A percentile compares a stretch with the other conserved stretches of the same genome.
Conservation (phyloP, 1,284 basidiomycete species). For the Xanthoconium separans region DNA sequence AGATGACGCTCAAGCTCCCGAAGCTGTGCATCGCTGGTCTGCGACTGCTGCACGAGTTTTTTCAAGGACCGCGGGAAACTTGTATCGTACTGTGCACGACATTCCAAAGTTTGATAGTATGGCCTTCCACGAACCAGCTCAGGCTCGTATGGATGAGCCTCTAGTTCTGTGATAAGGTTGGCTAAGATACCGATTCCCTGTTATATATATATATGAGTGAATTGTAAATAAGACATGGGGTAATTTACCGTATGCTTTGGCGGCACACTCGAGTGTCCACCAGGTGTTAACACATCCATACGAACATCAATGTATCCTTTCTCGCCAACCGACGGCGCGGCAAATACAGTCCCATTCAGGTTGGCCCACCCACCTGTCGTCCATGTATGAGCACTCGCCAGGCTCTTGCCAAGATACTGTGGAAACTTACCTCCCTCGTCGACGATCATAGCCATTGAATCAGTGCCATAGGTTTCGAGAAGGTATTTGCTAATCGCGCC, state of each 20-base stretch:
- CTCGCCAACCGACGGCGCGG: conserved; percentile 56
- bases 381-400: not conserved
- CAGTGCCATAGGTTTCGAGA: conserved; percentile 48
- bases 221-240: not conserved
- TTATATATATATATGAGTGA: not conserved
- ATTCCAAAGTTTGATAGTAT: conserved; percentile 27
- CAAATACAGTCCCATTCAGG: conserved; percentile 40
- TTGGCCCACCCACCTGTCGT: conserved; percentile 36
- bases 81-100: conserved; percentile 24
- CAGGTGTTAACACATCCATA: conserved; percentile 53
- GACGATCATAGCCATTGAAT: conserved; percentile 56
- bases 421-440: conserved; percentile 43
- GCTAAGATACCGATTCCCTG: conserved; percentile 59
- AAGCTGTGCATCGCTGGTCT: conserved; percentile 27
- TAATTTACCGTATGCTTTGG: conserved; percentile 51
- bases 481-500: conserved; percentile 44
- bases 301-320: conserved; percentile 64
- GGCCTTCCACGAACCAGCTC: conserved; percentile 34
- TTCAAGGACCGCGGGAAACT: conserved; percentile 31
- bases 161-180: conserved; percentile 49
- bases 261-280: conserved; percentile 68
- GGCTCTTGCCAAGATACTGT: not conserved
- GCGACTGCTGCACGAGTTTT: conserved; percentile 28
- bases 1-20: conserved; percentile 33
- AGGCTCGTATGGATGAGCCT: conserved; percentile 45